Base-by-base conservation (phyloP, 805 yeast genomes). In the Yamadazyma laniorum region DNA sequence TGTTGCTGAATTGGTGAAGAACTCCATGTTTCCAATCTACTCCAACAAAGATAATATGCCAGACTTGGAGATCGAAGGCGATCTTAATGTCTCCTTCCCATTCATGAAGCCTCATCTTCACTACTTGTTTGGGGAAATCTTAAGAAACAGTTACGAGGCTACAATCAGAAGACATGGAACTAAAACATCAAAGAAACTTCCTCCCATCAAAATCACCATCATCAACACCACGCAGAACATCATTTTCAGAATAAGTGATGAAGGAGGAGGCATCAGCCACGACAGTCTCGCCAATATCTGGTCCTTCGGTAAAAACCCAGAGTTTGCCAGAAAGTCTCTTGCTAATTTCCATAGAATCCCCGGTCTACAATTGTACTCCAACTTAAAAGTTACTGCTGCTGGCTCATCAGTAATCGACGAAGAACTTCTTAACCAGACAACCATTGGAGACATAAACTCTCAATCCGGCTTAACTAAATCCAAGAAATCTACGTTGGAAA, bases 21-120 rank as follows among this genome's bases (percentile, higher is more conserved):
- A 55, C 21, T 76, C 78, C 36, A 71, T 84, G 53, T 68, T 67
- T 30, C 70, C 68, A 18, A 61, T 74, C 39, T 80, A 77, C 45
- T 81, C 84, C 1, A 68, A 69, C 23, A 49, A 47, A 25, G 65
- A 77, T 11, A 63, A 65, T 28, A 68, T 88, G 75, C 98, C 99
- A 0, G 79, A 80, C 39, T 57, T 91, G 31, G 68, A 75, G 3
- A 74, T 90, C n/a, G 85, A 83, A 42, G 96, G 96, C 3, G 82
- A 81, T 15, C 48, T 65, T 6, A 78, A 79, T 41, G 67, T 82
- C 17, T 71, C 71, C 13, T 87, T 93, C 58, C 93, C 89, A 33
- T 91, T 89, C 56, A 74, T 93, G 67, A 81, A 83, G 8, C 81
- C 89, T 3, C 98, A 91, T 64, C 67, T 93, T 47, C 89, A 85